These are phyloP conservation scores for Asterochloris erici DNA, from an alignment of 139 green algal species.

Conservation along the genomic window DNA sequence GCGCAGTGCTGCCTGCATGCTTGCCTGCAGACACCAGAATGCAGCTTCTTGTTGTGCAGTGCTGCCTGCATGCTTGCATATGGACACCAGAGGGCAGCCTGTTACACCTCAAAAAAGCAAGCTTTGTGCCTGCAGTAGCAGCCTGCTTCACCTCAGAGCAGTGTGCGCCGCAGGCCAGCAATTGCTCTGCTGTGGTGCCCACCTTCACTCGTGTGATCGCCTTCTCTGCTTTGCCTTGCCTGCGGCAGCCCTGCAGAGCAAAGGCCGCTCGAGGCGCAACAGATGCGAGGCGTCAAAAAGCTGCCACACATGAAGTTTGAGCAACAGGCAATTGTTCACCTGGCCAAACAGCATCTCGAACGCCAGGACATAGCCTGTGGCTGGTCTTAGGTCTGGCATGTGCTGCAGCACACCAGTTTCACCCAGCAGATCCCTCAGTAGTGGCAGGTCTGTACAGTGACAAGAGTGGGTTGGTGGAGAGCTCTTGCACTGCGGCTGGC, in stretches of 20 bases:
- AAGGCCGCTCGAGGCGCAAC: background rate
- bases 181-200: background rate
- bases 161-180: background rate
- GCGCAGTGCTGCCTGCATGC: background rate
- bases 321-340: constrained; percentile 14
- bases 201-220: constrained; percentile 48
- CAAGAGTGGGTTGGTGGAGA: background rate
- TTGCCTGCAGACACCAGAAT: background rate
- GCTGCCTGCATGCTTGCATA: background rate
- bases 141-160: background rate
- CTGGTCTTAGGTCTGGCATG: constrained; percentile 23
- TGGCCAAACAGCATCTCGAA: constrained; percentile 81
- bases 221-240: constrained; percentile 51
- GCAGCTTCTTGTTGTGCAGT: background rate
- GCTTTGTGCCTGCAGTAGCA: background rate
- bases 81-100: background rate
- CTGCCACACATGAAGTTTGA: background rate
- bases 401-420: constrained; percentile 34
- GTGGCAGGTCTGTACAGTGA: constrained; percentile 36
- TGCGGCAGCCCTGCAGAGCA: constrained; percentile 34
- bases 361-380: constrained; percentile 46
- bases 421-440: constrained; percentile 59
- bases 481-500: background rate
- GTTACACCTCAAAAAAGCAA: background rate
- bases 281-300: background rate